These are phyloP conservation scores for Eutrema salsugineum DNA, from an alignment of 441 rosid genomes.

Conservation along the genomic window DNA sequence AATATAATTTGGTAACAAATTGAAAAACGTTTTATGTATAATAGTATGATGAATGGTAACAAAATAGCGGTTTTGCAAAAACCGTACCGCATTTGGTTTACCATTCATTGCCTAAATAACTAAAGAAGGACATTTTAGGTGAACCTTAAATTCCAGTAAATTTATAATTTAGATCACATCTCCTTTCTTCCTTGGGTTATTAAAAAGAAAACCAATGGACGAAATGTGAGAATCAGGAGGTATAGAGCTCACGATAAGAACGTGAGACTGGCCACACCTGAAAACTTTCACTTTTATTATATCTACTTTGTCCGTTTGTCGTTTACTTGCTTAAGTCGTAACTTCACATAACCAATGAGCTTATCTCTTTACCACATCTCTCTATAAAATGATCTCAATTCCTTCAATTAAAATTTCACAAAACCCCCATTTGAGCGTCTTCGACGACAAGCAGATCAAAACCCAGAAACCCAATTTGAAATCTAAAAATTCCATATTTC, in stretches of 20 bases:
- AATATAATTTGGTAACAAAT: too few species aligned
- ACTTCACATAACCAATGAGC: slow-evolving; percentile 26
- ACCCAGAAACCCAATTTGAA: neutral
- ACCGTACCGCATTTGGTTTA: too few species aligned
- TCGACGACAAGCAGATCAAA: neutral
- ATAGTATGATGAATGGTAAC: too few species aligned
- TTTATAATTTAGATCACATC: slow-evolving; percentile 5
- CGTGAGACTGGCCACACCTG: slow-evolving; percentile 18
- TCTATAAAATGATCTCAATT: slow-evolving; percentile 30
- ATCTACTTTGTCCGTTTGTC: slow-evolving; percentile 17
- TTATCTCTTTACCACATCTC: slow-evolving; percentile 31
- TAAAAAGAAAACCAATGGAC: neutral
- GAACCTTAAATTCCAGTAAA: neutral
- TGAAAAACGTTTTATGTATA: too few species aligned
- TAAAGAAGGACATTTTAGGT: neutral
- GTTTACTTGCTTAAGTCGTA: slow-evolving; percentile 27
- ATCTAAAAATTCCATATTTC: neutral
- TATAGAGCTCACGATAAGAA: slow-evolving; percentile 23
- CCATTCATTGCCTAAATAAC: too few species aligned
- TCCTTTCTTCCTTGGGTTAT: neutral
- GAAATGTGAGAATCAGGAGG: neutral
- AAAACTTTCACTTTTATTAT: neutral
- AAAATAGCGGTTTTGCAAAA: too few species aligned
- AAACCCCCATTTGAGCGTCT: neutral
- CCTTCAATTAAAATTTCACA: slow-evolving; percentile 1